Conservation (phyloP, 2,329 filamentous ascomycete species). For the Whalleya microplaca region DNA sequence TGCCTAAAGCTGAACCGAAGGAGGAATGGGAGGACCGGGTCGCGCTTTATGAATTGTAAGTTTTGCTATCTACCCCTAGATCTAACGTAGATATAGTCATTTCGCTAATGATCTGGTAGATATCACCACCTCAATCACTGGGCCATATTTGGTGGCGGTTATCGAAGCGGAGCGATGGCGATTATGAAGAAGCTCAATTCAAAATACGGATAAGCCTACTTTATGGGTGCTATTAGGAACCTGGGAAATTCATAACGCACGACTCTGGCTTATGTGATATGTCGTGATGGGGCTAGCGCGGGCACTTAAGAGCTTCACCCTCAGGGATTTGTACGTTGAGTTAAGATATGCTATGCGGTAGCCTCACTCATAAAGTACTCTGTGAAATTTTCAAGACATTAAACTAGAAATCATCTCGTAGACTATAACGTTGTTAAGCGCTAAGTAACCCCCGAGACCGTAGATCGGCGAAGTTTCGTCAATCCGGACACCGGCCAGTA, state of each 20-base stretch:
- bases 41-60: constrained; percentile 77
- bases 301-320: too few relatives aligned
- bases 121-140: constrained; percentile 92
- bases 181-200: constrained; percentile 76
- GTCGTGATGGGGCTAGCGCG: too few relatives aligned
- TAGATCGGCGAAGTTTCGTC: neutral
- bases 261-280: neutral
- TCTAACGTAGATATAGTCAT: neutral
- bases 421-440: neutral
- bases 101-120: constrained; percentile 50
- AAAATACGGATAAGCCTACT: constrained; percentile 63
- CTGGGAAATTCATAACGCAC: neutral
- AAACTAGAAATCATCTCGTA: neutral
- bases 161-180: constrained; percentile 73
- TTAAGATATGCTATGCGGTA: neutral
- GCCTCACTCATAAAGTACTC: neutral
- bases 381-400: neutral
- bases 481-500: neutral
- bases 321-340: neutral
- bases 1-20: constrained; percentile 78
- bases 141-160: constrained; percentile 81
- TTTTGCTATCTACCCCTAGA: neutral
- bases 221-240: neutral
- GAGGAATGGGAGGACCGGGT: constrained; percentile 87
- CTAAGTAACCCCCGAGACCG: neutral